A percentile compares a stretch with the other conserved stretches of the same genome.
These are phyloP conservation scores for Hymenoscyphus infarciens DNA, from an alignment of 2,329 filamentous ascomycete species.

Conservation along the genomic window DNA sequence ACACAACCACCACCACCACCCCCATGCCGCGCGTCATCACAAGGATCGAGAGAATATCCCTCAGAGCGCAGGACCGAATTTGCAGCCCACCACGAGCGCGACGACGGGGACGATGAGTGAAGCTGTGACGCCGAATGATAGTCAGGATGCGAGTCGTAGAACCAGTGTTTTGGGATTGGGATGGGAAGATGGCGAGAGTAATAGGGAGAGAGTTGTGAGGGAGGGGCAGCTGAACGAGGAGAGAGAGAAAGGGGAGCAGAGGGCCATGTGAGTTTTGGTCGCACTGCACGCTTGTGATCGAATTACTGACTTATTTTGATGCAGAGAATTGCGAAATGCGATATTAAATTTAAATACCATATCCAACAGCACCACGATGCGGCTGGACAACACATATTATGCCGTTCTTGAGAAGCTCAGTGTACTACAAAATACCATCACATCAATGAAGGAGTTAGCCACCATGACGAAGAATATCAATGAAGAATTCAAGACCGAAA, in stretches of 20 bases:
- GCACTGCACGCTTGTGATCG: background rate
- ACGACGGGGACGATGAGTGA: conserved; percentile 34
- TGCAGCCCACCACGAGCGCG: conserved; percentile 11
- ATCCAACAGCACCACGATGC: conserved; percentile 59
- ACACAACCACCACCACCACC: conserved; percentile 32
- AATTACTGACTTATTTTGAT: background rate
- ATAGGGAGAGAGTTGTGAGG: conserved; percentile 28
- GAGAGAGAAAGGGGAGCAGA: conserved; percentile 39
- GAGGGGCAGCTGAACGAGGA: conserved; percentile 43
- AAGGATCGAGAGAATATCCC: conserved; percentile 1
- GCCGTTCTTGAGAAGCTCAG: conserved; percentile 66
- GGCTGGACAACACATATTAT: conserved; percentile 72
- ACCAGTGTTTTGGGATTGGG: conserved; percentile 39
- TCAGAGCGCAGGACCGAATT: conserved; percentile 8
- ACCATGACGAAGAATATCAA: conserved; percentile 56
- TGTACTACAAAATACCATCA: conserved; percentile 60
- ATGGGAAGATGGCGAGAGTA: conserved; percentile 13
- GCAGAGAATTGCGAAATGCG: conserved; percentile 50
- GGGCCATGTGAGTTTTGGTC: conserved; percentile 40
- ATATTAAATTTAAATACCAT: conserved; percentile 53
- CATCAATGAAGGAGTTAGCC: conserved; percentile 64
- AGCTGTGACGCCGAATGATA: conserved; percentile 43
- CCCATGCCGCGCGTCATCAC: conserved; percentile 23
- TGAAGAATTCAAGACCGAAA: conserved; percentile 56
- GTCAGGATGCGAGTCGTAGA: conserved; percentile 43